A percentile compares a stretch with the other conserved stretches of the same genome.
Conservation (phyloP, 176 grass and related monocot species). For the Areca catechu region DNA sequence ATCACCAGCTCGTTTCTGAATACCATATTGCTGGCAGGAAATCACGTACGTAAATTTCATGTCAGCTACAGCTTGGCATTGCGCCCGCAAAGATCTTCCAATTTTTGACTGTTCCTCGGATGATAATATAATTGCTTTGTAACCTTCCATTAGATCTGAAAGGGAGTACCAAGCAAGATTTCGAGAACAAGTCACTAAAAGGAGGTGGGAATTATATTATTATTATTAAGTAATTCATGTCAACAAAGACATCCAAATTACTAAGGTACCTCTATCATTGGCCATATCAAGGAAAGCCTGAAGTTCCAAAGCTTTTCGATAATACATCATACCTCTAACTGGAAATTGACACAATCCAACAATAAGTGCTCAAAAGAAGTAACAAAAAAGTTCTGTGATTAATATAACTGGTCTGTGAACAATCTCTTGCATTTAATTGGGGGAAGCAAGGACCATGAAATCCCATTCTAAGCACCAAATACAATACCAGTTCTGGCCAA, state of each 20-base stretch:
- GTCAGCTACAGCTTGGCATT: conserved; percentile 94
- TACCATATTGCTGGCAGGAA: conserved; percentile 96
- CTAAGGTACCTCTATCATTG: conserved; percentile 54
- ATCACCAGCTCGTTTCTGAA: conserved; percentile 81
- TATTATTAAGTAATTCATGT: too few species aligned
- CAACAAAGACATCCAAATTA: background rate
- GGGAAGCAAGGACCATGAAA: too few species aligned
- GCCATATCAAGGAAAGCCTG: conserved; percentile 97
- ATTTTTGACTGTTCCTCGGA: conserved; percentile 53
- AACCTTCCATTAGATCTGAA: conserved; percentile 90
- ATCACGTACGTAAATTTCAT: conserved; percentile 99
- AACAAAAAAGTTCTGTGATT: conserved; percentile 6
- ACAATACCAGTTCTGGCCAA: conserved; percentile 85
- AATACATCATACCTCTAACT: conserved; percentile 99
- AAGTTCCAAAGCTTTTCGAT: conserved; percentile 88
- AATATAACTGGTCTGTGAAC: background rate
- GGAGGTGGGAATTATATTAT: background rate
- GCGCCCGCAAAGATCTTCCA: conserved; percentile 42
- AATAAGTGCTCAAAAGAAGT: background rate
- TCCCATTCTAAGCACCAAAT: too few species aligned
- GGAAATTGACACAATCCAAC: conserved; percentile 9
- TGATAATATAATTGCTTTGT: conserved; percentile 57
- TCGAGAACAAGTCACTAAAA: background rate
- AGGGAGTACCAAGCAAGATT: conserved; percentile 8
- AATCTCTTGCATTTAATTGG: too few species aligned